Base-by-base conservation (phyloP, 2,329 filamentous ascomycete genomes). In the Rhexocercosporidium sp. region DNA sequence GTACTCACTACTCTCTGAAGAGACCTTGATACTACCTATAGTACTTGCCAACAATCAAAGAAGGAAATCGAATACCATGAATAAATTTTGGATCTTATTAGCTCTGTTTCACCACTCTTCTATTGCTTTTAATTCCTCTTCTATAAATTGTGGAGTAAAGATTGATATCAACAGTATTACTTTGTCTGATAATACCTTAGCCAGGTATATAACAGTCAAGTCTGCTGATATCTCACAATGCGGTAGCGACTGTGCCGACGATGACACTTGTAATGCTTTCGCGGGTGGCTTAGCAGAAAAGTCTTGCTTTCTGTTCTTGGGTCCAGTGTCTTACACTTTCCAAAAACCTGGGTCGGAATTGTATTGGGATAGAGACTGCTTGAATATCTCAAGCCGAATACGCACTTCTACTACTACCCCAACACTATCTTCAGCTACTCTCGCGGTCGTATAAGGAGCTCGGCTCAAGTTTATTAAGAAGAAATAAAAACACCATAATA, bases 241-340 rank as follows among this genome's bases (percentile, higher is more conserved):
- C 47, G 47, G 20, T 27, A 27, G 25, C 47, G 47, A 51, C 22
- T 51, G 47, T 14, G 27, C 25, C 47, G 27, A 51, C 47, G 22
- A 51, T 51, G 12, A 51, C 27, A 51, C 47, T 12, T 51, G 47
- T 22, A 51, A 51, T 51, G 25, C 47, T 51, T 51, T 27, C 47
- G 47, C 47, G 22, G 14, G 47, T 51, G 14, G 14, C 25, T 27
- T 27, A 51, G 47, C 47, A 51, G 12, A 22, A 51, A 51, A 51
- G 47, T 51, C 47, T 51, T 51, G 47, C 47, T 51, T 51, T 51
- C 47, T 51, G 25, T 51, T 51, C 47, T 51, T 22, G 25, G 12
- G 47, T 51, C 22, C 20, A 12, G 27, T 51, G 20, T 25, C 47
- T 27, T 51, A 44, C 47, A 27, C 47, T 51, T 51, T 51, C 47